Evolutionary conservation across 2,329 filamentous ascomycete species (phyloP).

Genomic region (Cyphellophora attinorum): DNA sequence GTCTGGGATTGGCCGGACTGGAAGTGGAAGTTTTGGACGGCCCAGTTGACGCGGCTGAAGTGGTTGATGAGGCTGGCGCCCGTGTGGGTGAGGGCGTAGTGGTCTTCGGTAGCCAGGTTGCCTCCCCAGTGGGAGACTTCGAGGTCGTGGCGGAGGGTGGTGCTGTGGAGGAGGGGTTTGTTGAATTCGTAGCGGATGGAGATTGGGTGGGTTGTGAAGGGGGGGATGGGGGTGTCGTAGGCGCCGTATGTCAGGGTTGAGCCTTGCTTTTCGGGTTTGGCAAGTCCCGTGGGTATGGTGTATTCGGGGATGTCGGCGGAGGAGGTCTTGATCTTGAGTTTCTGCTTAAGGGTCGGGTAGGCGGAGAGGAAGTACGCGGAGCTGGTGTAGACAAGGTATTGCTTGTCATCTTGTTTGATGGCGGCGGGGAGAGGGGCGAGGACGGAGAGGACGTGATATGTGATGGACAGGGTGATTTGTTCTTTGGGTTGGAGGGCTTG

Average conservation of each 20-base stretch:
- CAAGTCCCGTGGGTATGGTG: conserved; percentile 56
- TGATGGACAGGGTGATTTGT: conserved; percentile 80
- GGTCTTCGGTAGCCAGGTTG: conserved; percentile 89
- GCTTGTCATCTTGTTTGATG: conserved; percentile 75
- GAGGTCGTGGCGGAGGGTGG: conserved; percentile 74
- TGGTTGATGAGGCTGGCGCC: conserved; percentile 66
- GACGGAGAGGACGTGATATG: conserved; percentile 71
- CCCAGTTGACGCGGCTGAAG: conserved; percentile 71
- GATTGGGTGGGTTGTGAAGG: conserved; percentile 62
- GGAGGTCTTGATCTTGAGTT: conserved; percentile 90
- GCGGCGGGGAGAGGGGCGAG: conserved; percentile 69
- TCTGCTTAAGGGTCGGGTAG: conserved; percentile 83
- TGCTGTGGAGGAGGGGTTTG: conserved; percentile 75
- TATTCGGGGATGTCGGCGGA: conserved; percentile 73
- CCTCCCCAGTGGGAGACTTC: conserved; percentile 98
- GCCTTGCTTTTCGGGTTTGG: conserved; percentile 70
- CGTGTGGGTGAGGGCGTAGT: conserved; percentile 78
- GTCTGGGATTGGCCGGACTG: conserved; percentile 50
- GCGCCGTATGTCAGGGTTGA: conserved; percentile 82
- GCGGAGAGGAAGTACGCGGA: conserved; percentile 75
- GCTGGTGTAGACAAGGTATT: conserved; percentile 79
- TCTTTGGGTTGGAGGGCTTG: conserved; percentile 63
- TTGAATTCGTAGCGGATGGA: conserved; percentile 90
- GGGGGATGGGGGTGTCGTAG: conserved; percentile 62
- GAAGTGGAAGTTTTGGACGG: conserved; percentile 58